Evolutionary conservation across 371 early-diverging fungal genomes (phyloP).

Genomic region (Mucor irregularis): DNA sequence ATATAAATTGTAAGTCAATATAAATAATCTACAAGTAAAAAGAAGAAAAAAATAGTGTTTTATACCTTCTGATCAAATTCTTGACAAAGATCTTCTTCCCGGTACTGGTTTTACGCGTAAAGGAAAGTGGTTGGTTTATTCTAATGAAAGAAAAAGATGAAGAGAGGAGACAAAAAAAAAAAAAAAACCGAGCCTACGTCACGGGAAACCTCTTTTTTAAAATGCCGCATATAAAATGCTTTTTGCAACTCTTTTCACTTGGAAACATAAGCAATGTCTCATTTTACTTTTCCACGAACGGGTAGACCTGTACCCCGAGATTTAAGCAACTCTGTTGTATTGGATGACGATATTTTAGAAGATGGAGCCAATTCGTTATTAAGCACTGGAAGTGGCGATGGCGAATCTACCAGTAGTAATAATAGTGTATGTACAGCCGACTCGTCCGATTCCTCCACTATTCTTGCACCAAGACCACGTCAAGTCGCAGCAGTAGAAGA

Average conservation of each 20-base stretch:
- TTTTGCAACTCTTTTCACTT: not conserved
- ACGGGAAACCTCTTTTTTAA: not conserved
- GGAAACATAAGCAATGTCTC: conserved; percentile 15
- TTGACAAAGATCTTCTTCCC: too few species aligned
- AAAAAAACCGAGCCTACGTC: conserved; percentile 3
- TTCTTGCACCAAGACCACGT: conserved; percentile 28
- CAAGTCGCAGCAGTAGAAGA: conserved; percentile 1
- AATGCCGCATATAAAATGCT: not conserved
- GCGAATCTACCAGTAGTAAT: conserved; percentile 4
- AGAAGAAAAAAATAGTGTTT: not conserved
- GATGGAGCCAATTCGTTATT: conserved; percentile 2
- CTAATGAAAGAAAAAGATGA: not conserved
- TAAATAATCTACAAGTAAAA: not conserved
- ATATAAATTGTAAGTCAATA: too few species aligned
- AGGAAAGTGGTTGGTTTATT: too few species aligned
- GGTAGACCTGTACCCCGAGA: conserved; percentile 17
- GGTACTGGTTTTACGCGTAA: too few species aligned
- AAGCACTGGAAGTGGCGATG: not conserved
- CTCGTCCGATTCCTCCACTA: conserved; percentile 36
- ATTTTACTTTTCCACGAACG: conserved; percentile 24
- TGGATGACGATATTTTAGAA: conserved; percentile 1
- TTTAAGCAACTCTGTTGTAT: conserved; percentile 14
- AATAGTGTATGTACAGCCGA: not conserved
- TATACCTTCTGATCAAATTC: too few species aligned
- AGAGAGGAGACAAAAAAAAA: conserved; percentile 2